phyloP scores from a whole-genome alignment of 441 rosid genomes.

The Geranium incanum region DNA sequence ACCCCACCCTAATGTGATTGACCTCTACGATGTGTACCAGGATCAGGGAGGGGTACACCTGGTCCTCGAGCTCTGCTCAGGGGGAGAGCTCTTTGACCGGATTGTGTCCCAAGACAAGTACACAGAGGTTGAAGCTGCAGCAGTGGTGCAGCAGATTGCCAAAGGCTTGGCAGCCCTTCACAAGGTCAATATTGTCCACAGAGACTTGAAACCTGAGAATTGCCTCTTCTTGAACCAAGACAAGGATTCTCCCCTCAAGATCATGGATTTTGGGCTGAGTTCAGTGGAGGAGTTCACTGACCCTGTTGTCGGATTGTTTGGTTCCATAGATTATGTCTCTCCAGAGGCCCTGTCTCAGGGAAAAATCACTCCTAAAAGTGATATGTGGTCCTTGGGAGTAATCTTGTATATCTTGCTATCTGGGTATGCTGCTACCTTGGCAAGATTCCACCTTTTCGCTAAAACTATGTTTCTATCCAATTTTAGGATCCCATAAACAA shows the following conservation, averaged over 20 bases:
- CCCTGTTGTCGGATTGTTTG: conserved; percentile 68
- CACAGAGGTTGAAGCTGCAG: conserved; percentile 47
- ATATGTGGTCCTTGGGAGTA: conserved; percentile 71
- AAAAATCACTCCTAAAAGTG: conserved; percentile 43
- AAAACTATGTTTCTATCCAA: not conserved
- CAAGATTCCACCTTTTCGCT: not conserved
- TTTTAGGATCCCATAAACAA: not conserved
- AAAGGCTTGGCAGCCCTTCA: conserved; percentile 49
- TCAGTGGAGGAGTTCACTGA: conserved; percentile 66
- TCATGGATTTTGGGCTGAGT: conserved; percentile 71
- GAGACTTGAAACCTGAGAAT: conserved; percentile 72
- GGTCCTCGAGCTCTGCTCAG: conserved; percentile 58
- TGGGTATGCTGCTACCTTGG: conserved; percentile 31
- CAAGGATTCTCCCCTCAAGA: conserved; percentile 54
- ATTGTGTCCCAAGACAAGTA: conserved; percentile 46
- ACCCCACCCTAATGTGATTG: conserved; percentile 58
- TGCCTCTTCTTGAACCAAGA: conserved; percentile 45
- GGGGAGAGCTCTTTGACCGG: conserved; percentile 58
- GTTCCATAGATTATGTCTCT: conserved; percentile 66
- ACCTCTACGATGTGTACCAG: conserved; percentile 60
- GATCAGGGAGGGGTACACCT: conserved; percentile 61
- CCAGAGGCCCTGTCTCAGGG: conserved; percentile 69
- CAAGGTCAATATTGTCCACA: conserved; percentile 47
- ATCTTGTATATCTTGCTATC: conserved; percentile 60
- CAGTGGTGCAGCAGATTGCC: conserved; percentile 54